Percentiles rank a stretch among this genome's conserved stretches.
Conservation (phyloP, 495 filamentous ascomycete species). For the Elaphomyces granulatus region DNA sequence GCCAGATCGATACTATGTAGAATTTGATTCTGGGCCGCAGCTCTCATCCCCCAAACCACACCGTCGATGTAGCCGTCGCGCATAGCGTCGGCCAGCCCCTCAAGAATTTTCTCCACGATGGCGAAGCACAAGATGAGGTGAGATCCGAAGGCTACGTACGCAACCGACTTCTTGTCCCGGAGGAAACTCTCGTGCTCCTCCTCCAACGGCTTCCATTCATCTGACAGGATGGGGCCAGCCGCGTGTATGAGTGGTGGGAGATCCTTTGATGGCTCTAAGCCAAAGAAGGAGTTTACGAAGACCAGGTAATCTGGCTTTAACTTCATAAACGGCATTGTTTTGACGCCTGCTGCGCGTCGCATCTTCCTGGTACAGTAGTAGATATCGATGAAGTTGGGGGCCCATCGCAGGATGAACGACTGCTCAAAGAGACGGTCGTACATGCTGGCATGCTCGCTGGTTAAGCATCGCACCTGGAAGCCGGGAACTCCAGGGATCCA, state of each 20-base stretch:
- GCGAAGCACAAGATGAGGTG: conserved; percentile 19
- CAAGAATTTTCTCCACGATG: conserved; percentile 14
- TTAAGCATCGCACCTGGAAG: conserved; percentile 21
- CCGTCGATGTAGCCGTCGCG: conserved; percentile 20
- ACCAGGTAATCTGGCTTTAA: conserved; percentile 27
- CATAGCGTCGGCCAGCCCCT: conserved; percentile 12
- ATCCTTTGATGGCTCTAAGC: conserved; percentile 25
- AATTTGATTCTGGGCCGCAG: conserved; percentile 9
- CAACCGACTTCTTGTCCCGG: conserved; percentile 7
- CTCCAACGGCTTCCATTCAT: conserved; percentile 15
- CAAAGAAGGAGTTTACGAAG: conserved; percentile 29
- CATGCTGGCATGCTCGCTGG: conserved; percentile 21
- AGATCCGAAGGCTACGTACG: conserved; percentile 27
- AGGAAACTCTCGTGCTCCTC: conserved; percentile 12
- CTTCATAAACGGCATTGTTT: conserved; percentile 7
- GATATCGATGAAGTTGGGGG: too few relatives aligned
- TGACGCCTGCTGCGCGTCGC: conserved; percentile 16
- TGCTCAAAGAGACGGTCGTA: conserved; percentile 17
- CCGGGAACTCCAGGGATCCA: conserved; percentile 28
- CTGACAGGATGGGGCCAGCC: conserved; percentile 23
- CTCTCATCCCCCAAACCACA: conserved; percentile 22
- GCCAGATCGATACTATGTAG: conserved; percentile 7
- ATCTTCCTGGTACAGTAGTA: conserved; percentile 20
- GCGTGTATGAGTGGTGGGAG: conserved; percentile 19
- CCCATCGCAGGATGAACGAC: conserved; percentile 12